These are phyloP conservation scores for Gastrolobium villosum DNA, from an alignment of 306 rosid species.

Conservation along the genomic window DNA sequence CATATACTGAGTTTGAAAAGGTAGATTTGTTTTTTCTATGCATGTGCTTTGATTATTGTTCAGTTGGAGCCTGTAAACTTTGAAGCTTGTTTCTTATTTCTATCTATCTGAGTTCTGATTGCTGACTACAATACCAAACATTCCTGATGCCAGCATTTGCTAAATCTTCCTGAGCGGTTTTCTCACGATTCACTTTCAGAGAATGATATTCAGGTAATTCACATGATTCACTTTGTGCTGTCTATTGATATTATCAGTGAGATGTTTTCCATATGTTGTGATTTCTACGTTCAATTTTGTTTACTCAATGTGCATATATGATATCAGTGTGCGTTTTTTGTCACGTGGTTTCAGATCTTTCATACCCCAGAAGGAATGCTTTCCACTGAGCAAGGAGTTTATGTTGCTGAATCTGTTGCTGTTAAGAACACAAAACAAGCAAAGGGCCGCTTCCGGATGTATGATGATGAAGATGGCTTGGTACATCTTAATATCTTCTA, in stretches of 20 bases:
- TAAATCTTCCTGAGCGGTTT: slow-evolving; percentile 70
- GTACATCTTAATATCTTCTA: slow-evolving; percentile 47
- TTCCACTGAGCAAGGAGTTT: slow-evolving; percentile 94
- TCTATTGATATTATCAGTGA: slow-evolving; percentile 24
- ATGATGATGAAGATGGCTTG: slow-evolving; percentile 67
- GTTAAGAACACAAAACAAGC: slow-evolving; percentile 82
- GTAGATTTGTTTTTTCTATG: slow-evolving; percentile 51
- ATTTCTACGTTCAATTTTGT: slow-evolving; percentile 11
- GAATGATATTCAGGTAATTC: slow-evolving; percentile 83
- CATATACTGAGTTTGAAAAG: slow-evolving; percentile 83
- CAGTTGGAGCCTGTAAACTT: slow-evolving; percentile 23
- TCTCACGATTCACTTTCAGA: slow-evolving; percentile 81
- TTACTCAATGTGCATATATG: slow-evolving; percentile 12
- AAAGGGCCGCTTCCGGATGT: slow-evolving; percentile 86
- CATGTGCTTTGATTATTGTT: slow-evolving; percentile 22
- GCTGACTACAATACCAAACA: slow-evolving; percentile 49
- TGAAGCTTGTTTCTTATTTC: slow-evolving; percentile 23
- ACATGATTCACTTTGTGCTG: slow-evolving; percentile 23
- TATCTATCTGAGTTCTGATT: slow-evolving; percentile 45
- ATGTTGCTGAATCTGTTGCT: slow-evolving; percentile 85
- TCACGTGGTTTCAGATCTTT: slow-evolving; percentile 69
- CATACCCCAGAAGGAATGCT: slow-evolving; percentile 93
- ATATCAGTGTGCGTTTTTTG: slow-evolving; percentile 13
- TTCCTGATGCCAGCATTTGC: slow-evolving; percentile 76
- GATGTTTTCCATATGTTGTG: slow-evolving; percentile 10